A percentile compares a stretch with the other conserved stretches of the same genome.
phyloP scores from a whole-genome alignment of 2,329 filamentous ascomycete genomes.

The Sporothrix inflata region DNA sequence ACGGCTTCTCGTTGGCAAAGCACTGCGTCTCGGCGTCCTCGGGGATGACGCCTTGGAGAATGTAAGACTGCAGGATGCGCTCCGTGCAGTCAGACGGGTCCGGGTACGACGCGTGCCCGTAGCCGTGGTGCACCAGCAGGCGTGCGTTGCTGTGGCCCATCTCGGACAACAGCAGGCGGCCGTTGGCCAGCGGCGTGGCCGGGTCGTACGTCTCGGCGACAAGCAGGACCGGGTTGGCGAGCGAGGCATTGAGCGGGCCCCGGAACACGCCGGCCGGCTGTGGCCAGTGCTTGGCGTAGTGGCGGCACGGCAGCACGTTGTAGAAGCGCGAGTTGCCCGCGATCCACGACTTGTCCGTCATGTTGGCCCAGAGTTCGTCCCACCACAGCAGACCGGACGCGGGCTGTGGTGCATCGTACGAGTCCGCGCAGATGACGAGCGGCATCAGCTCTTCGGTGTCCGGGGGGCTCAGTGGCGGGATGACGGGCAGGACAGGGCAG shows the following conservation, averaged over 20 bases:
- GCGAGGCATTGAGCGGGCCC: conserved; percentile 49
- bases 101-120: conserved; percentile 50
- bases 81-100: conserved; percentile 53
- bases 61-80: conserved; percentile 45
- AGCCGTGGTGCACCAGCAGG: conserved; percentile 54
- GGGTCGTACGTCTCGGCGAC: conserved; percentile 56
- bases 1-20: conserved; percentile 54
- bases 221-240: conserved; percentile 50
- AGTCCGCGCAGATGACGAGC: conserved; percentile 52
- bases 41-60: conserved; percentile 48
- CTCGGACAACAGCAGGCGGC: conserved; percentile 47
- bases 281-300: conserved; percentile 52
- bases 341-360: conserved; percentile 52
- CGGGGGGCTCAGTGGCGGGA: conserved; percentile 34
- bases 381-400: conserved; percentile 49
- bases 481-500: conserved; percentile 1
- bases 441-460: conserved; percentile 46
- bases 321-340: conserved; percentile 52
- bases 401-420: conserved; percentile 49
- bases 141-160: conserved; percentile 53
- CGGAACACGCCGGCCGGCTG: conserved; percentile 51
- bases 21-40: conserved; percentile 49
- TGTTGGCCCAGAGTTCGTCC: conserved; percentile 51
- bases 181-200: conserved; percentile 54
- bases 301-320: conserved; percentile 50